phyloP scores from a whole-genome alignment of 2,329 filamentous ascomycete genomes.

The Xylariaceae sp. region DNA sequence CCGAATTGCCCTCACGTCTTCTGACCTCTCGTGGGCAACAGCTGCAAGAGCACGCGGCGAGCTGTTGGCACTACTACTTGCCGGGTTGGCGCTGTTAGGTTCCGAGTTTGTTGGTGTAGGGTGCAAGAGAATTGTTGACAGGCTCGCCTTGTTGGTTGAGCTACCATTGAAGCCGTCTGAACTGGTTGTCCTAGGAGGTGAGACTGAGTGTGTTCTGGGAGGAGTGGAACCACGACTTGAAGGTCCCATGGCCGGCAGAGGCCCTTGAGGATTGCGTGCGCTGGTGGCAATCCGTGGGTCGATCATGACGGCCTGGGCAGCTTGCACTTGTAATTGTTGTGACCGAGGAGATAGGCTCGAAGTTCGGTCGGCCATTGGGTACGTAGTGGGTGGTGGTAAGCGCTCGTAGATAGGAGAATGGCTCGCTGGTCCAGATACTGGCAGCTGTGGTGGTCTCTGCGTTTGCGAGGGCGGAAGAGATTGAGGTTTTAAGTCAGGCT shows the following conservation, averaged over 20 bases:
- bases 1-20: slow-evolving; percentile 69
- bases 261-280: slow-evolving; percentile 49
- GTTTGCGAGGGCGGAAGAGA: slow-evolving; percentile 26
- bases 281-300: slow-evolving; percentile 46
- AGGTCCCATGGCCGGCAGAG: slow-evolving; percentile 49
- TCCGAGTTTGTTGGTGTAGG: slow-evolving; percentile 54
- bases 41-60: slow-evolving; percentile 53
- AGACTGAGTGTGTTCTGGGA: slow-evolving; percentile 55
- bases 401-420: slow-evolving; percentile 36
- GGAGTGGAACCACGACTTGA: slow-evolving; percentile 45
- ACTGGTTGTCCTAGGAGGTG: slow-evolving; percentile 52
- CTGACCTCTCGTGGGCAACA: slow-evolving; percentile 43
- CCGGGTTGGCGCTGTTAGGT: slow-evolving; percentile 52
- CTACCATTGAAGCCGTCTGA: slow-evolving; percentile 38
- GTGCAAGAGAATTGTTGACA: slow-evolving; percentile 58
- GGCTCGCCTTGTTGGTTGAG: slow-evolving; percentile 49
- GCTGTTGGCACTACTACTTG: slow-evolving; percentile 51
- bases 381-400: slow-evolving; percentile 31
- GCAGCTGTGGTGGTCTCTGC: slow-evolving; percentile 23
- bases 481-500: slow-evolving; percentile 38
- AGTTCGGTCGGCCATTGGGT: slow-evolving; percentile 41
- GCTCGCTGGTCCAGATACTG: slow-evolving; percentile 16
- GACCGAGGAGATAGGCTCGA: slow-evolving; percentile 47
- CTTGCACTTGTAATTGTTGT: slow-evolving; percentile 52
- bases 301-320: slow-evolving; percentile 48